Conservation (phyloP, 2,329 filamentous ascomycete genomes). For the Cladosporium velox region DNA sequence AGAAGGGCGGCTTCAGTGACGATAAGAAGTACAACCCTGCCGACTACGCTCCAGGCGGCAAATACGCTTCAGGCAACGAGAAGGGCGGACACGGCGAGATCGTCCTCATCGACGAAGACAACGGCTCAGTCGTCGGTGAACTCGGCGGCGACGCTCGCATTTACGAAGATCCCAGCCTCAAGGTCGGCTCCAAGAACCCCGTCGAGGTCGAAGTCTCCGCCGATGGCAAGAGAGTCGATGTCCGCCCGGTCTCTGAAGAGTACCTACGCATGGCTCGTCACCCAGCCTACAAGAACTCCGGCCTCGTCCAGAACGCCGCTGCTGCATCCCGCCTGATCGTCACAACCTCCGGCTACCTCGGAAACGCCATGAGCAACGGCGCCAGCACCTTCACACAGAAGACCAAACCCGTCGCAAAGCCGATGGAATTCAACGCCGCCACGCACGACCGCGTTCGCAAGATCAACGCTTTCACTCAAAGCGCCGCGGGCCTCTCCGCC, state of each 20-base stretch:
- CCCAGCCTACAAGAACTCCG: conserved; percentile 87
- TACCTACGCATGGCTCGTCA: conserved; percentile 79
- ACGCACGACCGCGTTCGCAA: conserved; percentile 85
- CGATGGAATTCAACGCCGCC: conserved; percentile 82
- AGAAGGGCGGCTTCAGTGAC: conserved; percentile 37
- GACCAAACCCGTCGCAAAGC: conserved; percentile 74
- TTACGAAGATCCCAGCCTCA: conserved; percentile 72
- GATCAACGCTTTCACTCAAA: conserved; percentile 81
- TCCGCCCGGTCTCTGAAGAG: conserved; percentile 67
- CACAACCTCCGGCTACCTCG: conserved; percentile 77
- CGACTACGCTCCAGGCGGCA: conserved; percentile 72
- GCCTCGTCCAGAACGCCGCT: conserved; percentile 81
- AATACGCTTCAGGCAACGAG: conserved; percentile 50
- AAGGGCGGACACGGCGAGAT: conserved; percentile 65
- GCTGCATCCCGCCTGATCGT: conserved; percentile 90
- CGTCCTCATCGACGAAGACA: conserved; percentile 91
- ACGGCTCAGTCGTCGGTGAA: conserved; percentile 93
- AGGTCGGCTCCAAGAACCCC: conserved; percentile 87
- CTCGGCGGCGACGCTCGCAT: conserved; percentile 79
- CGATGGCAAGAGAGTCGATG: conserved; percentile 68
- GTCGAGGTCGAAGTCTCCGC: conserved; percentile 75
- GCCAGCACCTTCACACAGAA: conserved; percentile 80
- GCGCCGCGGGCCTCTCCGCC: conserved; percentile 76
- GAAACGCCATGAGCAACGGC: conserved; percentile 73
- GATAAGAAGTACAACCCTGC: conserved; percentile 72